Evolutionary conservation across 202 grass and related monocot genomes (phyloP).

Genomic region (Carex sylvatica): DNA sequence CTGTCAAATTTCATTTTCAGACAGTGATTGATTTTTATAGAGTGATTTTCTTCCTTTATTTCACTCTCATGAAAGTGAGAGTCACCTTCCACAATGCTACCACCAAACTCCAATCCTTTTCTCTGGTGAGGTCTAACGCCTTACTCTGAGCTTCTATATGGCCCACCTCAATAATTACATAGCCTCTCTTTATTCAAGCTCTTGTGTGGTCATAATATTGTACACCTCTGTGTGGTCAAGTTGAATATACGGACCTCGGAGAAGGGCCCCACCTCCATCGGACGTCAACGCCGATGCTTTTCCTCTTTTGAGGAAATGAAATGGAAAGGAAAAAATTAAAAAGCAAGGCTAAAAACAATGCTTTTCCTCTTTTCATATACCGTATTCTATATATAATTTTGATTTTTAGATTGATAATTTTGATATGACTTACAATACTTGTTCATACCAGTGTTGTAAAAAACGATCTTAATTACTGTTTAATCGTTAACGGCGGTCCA

Average conservation of each 20-base stretch:
- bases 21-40: neutral
- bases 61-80: slow-evolving; percentile 58
- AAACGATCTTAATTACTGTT: too few relatives aligned
- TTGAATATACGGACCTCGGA: neutral
- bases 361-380: too few relatives aligned
- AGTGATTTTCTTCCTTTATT: slow-evolving; percentile 51
- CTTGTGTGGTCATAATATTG: neutral
- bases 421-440: too few relatives aligned
- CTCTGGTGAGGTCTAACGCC: neutral
- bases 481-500: too few relatives aligned
- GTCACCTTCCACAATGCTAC: slow-evolving; percentile 43
- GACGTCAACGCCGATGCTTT: neutral
- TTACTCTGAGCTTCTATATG: slow-evolving; percentile 17
- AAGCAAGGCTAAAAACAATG: too few relatives aligned
- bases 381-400: too few relatives aligned
- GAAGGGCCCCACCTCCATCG: neutral
- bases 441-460: too few relatives aligned
- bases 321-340: neutral
- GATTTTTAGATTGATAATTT: too few relatives aligned
- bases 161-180: slow-evolving; percentile 72
- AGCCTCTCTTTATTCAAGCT: slow-evolving; percentile 2
- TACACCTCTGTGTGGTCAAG: neutral
- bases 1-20: slow-evolving; percentile 1
- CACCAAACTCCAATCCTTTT: slow-evolving; percentile 61
- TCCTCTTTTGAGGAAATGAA: too few relatives aligned